These are phyloP conservation scores for Apophysomyces variabilis DNA, from an alignment of 371 early-diverging fungal genomes.

Conservation along the genomic window DNA sequence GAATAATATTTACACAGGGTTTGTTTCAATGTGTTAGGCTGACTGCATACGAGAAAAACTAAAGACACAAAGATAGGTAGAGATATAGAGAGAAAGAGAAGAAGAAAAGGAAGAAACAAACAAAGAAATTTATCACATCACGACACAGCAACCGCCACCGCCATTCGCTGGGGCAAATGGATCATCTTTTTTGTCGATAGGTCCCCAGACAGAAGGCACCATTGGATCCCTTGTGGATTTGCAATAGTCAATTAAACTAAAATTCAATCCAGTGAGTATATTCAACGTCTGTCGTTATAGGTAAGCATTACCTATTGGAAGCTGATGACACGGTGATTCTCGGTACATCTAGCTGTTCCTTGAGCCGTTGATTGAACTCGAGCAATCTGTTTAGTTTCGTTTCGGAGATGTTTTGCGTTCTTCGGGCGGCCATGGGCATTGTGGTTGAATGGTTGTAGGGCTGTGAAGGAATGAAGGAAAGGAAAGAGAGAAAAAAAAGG, in stretches of 20 bases:
- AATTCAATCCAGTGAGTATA: not conserved
- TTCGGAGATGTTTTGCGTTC: conserved; percentile 61
- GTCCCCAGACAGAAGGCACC: conserved; percentile 32
- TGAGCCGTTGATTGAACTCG: conserved; percentile 79
- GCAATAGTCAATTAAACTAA: conserved; percentile 31
- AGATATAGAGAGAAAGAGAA: not conserved
- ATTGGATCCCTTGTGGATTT: conserved; percentile 27
- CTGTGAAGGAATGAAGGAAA: not conserved
- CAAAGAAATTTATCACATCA: conserved; percentile 15
- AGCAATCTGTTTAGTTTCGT: conserved; percentile 75
- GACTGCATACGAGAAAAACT: not conserved
- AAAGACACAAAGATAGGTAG: not conserved
- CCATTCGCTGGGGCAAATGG: conserved; percentile 25
- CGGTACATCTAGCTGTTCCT: conserved; percentile 80
- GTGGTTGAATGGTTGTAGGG: not conserved
- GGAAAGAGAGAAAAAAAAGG: not conserved
- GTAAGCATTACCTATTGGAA: conserved; percentile 15
- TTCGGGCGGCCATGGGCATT: conserved; percentile 17
- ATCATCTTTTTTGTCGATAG: conserved; percentile 24
- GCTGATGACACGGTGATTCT: conserved; percentile 86
- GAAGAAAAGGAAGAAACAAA: conserved; percentile 10
- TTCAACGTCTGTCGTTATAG: not conserved
- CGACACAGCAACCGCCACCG: conserved; percentile 13
- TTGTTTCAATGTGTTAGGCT: not conserved
- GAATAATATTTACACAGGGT: conserved; percentile 3